Conservation (phyloP, 148 eudicot species). For the Rhododendron williamsianum region DNA sequence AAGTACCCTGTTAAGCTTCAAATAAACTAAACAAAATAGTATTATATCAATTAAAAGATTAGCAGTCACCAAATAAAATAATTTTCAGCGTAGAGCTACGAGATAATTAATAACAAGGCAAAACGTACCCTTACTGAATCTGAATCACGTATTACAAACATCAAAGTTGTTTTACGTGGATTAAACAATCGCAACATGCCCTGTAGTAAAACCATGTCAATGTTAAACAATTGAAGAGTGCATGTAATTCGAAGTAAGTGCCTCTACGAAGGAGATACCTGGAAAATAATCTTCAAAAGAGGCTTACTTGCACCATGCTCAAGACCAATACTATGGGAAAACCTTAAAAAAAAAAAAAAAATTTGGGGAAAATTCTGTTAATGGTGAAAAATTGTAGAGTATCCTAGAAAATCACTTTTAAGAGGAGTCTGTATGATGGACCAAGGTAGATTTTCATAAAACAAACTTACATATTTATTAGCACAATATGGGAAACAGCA, state of each 20-base stretch:
- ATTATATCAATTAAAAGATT: background rate
- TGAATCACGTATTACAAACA: conserved; percentile 97
- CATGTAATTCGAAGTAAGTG: background rate
- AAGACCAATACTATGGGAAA: no score
- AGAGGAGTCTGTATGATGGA: no score
- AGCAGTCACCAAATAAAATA: background rate
- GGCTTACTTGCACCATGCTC: no score
- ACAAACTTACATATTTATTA: conserved; percentile 80
- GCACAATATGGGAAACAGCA: conserved; percentile 96
- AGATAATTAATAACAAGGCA: background rate
- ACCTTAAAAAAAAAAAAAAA: no score
- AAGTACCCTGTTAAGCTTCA: background rate
- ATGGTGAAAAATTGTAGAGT: no score
- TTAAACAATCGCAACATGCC: conserved; percentile 37
- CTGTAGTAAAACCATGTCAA: background rate
- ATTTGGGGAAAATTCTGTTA: no score
- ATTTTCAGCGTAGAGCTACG: background rate
- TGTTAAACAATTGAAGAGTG: background rate
- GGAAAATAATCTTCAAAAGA: no score
- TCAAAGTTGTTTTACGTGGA: conserved; percentile 90
- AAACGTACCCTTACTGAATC: no score
- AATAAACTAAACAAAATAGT: background rate
- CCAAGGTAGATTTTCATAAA: conserved; percentile 1
- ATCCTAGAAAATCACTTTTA: no score
- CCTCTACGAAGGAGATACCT: background rate